Evolutionary conservation across 75 land plant genomes (phyloP), one percentile per base, ranked within the genome.

Genomic region (Sequoiadendron giganteum): DNA sequence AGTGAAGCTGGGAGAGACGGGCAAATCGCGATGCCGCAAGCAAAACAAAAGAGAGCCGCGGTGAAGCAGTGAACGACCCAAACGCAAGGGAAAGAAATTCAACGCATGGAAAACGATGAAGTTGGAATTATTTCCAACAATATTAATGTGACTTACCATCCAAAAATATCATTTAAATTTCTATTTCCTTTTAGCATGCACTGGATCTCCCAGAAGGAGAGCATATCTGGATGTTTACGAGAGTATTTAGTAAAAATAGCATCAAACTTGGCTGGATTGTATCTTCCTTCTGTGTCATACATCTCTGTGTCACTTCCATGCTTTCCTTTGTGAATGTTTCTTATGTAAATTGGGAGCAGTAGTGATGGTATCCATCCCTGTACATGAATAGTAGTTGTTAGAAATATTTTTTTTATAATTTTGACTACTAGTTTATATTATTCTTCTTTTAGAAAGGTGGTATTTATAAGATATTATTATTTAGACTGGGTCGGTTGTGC

Each of bases 241-340:
- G 92, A 92, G 52, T 90, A 91, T 83, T 91, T 91, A 65, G 45
- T 87, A 61, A 90, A 91, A 18, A 90, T 90, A 65, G 84, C 92
- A 58, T 91, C 92, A 48, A 91, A 91, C 42, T 88, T 90, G n/a
- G 73, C 34, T 5, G 92, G 92, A 72, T 85, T 85, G 68, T 54
- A 94, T 94, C 95, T 93, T 28, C 95, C 97, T 83, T 96, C 92
- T 10, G 84, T 52, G 86, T 96, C 97, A 78, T 93, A 96, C 0
- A 84, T 86, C 19, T 92, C 96, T n/a, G 94, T 55, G 86, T 93
- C 95, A 70, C 96, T 95, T 0, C 91, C 92, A 88, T 96, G 97
- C 86, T 90, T 95, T 49, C 77, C 92, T 32, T 34, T 86, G 49
- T 92, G 90, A 13, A 96, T 96, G 87, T 96, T 95, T 36, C 89